These are phyloP conservation scores for Xerophyta viscosa DNA, from an alignment of 106 monocot genomes.

Conservation along the genomic window DNA sequence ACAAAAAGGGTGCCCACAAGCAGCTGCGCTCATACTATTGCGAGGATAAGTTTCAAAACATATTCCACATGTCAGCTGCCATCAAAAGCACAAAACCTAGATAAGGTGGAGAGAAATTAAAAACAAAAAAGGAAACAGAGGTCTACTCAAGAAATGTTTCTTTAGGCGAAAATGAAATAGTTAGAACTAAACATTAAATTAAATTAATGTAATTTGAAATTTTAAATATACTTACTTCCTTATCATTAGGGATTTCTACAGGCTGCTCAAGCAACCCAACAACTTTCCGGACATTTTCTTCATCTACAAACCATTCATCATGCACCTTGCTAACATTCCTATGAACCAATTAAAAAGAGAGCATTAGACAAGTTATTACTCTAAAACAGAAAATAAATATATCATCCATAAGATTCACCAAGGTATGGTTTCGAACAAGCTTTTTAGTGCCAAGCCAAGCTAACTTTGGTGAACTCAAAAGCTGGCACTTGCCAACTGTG, in stretches of 20 bases:
- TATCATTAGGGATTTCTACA: slow-evolving; percentile 32
- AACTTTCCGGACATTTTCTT: slow-evolving; percentile 53
- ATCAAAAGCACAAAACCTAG: not conserved
- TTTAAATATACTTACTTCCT: slow-evolving; percentile 39
- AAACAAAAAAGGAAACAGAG: no score
- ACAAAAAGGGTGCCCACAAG: slow-evolving; percentile 92
- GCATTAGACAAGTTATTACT: no score
- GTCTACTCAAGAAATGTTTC: no score
- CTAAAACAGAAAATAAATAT: no score
- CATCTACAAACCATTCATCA: slow-evolving; percentile 88
- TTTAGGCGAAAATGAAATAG: no score
- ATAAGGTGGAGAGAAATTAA: no score
- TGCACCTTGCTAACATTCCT: slow-evolving; percentile 67
- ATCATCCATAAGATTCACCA: no score
- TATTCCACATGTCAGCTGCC: slow-evolving; percentile 91
- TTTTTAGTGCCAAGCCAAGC: no score
- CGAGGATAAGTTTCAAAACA: slow-evolving; percentile 76
- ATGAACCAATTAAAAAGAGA: no score
- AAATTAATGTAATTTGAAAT: not conserved
- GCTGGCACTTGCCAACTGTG: no score
- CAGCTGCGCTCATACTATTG: slow-evolving; percentile 52
- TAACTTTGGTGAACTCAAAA: no score
- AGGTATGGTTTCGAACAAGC: no score
- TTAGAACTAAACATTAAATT: not conserved
- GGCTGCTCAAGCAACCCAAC: slow-evolving; percentile 58